Base-by-base conservation (phyloP, 106 monocot species). In the Allium fistulosum region DNA sequence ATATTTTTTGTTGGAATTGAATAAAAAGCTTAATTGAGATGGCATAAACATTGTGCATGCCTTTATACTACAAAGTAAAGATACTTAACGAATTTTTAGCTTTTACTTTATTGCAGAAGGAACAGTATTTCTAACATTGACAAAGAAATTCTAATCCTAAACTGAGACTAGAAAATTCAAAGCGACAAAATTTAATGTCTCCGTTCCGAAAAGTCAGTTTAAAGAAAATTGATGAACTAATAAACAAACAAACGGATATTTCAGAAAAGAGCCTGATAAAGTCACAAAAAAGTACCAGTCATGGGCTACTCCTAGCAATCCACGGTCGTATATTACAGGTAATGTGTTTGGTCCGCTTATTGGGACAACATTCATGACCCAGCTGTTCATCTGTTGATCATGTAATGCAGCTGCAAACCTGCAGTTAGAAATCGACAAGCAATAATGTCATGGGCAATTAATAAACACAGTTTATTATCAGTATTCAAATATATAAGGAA, bases 311-410 rank as follows among this genome's bases (percentile, higher is more conserved):
- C 94, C 94, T 64, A 87, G 67, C 57, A 94, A 87, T 69, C 94
- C 94, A 70, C 94, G 94, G 71, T 94, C 94, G 80, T 84, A 94
- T 67, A 94, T 90, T 61, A 83, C 90, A 53, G 94, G 90, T 66
- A 94, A 72, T 66, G 94, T 94, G 69, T 94, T 90, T 10, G 90
- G 87, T 53, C 80, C 90, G 61, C 75, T 83, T 12, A 66, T 76
- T 17, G 94, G 90, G 51, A 94, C 80, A 68, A 94, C 83, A 84
- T 90, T 90, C 94, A 94, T 90, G 65, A 90, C 87, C 94, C 94
- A 94, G 69, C 84, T 74, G 75, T 94, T 74, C 62, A 90, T 79
- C 46, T 87, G 59, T 46, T 75, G 84, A 61, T 80, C 79, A 67
- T 79, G 80, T 51, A 94, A 51, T 74, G 87, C 90, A 74, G 94